Base-by-base conservation (phyloP, 2,329 filamentous ascomycete species). In the Aureobasidium sp. region DNA sequence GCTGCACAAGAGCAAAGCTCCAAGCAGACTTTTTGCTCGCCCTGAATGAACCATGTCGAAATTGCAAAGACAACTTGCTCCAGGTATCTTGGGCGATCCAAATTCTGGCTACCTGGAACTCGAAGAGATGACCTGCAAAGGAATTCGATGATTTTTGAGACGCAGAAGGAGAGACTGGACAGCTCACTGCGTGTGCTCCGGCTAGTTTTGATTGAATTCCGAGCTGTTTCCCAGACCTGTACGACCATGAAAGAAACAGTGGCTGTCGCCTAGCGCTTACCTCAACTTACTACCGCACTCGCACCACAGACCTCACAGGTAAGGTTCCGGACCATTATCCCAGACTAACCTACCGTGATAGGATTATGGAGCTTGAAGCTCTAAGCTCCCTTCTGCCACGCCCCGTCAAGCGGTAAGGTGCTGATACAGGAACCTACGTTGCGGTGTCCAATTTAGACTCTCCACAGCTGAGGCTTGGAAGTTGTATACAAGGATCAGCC, bases 261-360 rank as follows among this genome's bases (percentile, higher is more conserved):
- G 53, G 53, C 39, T 57, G 41, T n/a, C n/a, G 16, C 21, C 27
- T 57, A 57, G 53, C n/a, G 53, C 53, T 57, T 57, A 57, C 53
- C 41, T 57, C 39, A 45, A 57, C 39, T 57, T 25, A 45, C 53
- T 34, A 39, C 29, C 21, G 25, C 16, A 14, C 41, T 57, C 32
- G n/a, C 37, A 45, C 21, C 39, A 27, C 9, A 6, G 21, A 21
- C 21, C 21, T 21, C 21, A 21, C 21, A 42, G 3, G 27, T 54
- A 27, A 42, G 27, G 41, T 27, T 6, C 32, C 30, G 53, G 53
- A 57, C 53, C 53, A 57, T 45, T 57, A n/a, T 44, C 53, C 41
- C 41, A 45, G 39, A 44, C 39, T 2, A n/a, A 57, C 41, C 27
- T 32, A 3, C 39, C 36, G 27, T 45, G 41, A 45, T 45, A 57